phyloP scores from a whole-genome alignment of 148 eudicot genomes.

The Linanthus parryae region DNA sequence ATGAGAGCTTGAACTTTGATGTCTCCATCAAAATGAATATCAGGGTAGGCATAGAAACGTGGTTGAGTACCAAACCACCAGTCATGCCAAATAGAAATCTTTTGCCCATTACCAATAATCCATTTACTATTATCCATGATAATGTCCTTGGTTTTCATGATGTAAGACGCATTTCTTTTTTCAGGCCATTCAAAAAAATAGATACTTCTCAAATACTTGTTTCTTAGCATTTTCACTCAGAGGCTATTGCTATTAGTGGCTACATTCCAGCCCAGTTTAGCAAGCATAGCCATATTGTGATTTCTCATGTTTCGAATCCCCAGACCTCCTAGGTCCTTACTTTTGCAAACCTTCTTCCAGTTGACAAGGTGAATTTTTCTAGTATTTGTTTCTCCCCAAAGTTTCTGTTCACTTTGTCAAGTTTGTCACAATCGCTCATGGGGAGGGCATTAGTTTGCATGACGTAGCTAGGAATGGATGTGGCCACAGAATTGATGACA shows the following conservation, averaged over 20 bases:
- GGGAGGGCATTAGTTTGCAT: not conserved
- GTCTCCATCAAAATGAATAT: too few species aligned
- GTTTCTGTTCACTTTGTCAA: not conserved
- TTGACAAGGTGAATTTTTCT: not conserved
- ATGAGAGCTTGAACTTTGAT: too few species aligned
- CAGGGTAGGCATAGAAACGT: too few species aligned
- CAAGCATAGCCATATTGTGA: not conserved
- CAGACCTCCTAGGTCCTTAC: not conserved
- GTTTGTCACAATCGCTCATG: not conserved
- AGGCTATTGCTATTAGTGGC: not conserved
- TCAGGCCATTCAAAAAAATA: not conserved
- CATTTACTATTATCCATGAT: not conserved
- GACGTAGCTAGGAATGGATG: not conserved
- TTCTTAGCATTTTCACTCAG: not conserved
- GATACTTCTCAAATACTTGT: too few species aligned
- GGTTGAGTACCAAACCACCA: too few species aligned
- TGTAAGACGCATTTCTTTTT: not conserved
- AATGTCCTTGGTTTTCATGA: not conserved
- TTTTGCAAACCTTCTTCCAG: not conserved
- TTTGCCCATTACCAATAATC: not conserved
- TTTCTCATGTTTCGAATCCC: not conserved
- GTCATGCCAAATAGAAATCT: too few species aligned
- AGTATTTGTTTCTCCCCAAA: not conserved
- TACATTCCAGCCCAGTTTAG: not conserved
- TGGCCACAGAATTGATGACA: not conserved